Conservation (phyloP, 2,329 filamentous ascomycete species). For the Aspergillus pseudoterreus region DNA sequence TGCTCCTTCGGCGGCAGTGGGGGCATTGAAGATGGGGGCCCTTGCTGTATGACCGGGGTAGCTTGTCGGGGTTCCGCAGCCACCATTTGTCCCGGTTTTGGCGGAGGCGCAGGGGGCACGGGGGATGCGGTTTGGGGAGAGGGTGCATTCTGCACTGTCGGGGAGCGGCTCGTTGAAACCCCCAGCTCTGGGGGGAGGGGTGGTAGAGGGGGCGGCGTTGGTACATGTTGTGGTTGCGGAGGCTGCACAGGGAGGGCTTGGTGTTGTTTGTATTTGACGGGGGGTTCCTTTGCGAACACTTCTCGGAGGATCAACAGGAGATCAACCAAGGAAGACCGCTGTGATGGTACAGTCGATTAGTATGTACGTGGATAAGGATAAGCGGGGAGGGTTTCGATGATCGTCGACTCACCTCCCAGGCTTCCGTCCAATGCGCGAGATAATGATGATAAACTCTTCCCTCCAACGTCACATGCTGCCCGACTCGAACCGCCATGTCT, state of each 20-base stretch:
- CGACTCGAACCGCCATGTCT: conserved; percentile 83
- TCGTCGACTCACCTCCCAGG: conserved; percentile 72
- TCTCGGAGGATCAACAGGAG: conserved; percentile 79
- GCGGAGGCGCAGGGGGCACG: conserved; percentile 34
- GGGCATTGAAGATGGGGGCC: conserved; percentile 31
- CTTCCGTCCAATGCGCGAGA: conserved; percentile 80
- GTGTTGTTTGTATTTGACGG: conserved; percentile 69
- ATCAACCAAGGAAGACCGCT: conserved; percentile 80
- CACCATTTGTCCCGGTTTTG: conserved; percentile 30
- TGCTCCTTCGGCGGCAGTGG: conserved; percentile 37
- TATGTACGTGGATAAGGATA: neutral
- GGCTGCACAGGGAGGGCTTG: conserved; percentile 29
- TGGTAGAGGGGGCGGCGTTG: conserved; percentile 64
- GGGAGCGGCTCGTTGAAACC: conserved; percentile 32
- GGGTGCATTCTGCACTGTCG: conserved; percentile 18
- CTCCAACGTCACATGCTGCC: conserved; percentile 91
- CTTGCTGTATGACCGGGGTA: conserved; percentile 23
- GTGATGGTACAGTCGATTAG: conserved; percentile 5
- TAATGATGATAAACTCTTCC: conserved; percentile 96
- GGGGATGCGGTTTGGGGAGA: conserved; percentile 15
- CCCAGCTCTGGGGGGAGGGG: conserved; percentile 65
- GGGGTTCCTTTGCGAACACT: conserved; percentile 91
- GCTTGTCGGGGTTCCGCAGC: conserved; percentile 14
- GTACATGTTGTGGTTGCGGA: conserved; percentile 27
- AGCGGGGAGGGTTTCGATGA: neutral